Base-by-base conservation (phyloP, 345 rosid genomes). In the Camelina hispida region DNA sequence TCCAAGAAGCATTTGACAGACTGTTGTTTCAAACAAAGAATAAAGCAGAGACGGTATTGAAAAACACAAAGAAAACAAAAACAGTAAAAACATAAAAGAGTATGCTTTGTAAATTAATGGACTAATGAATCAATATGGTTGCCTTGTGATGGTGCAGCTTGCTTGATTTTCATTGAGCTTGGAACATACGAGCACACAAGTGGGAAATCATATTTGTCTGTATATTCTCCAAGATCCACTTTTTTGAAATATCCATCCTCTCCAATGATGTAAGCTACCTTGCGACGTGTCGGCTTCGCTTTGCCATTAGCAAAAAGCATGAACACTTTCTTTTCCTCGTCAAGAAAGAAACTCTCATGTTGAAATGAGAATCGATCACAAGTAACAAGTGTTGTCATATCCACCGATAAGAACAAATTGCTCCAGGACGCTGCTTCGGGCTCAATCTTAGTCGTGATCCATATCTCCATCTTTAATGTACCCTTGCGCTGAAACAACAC, bases 231-330 rank as follows among this genome's bases (percentile, higher is more conserved):
- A 13, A 42, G n/a, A 13, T 42, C 47, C 47, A 13, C 47, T 12
- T 42, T 13, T 42, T 42, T 42, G 6, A 42, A 13, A 42, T 42
- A 42, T 42, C n/a, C 47, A 42, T 42, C n/a, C 47, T 42, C 18
- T n/a, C 50, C 50, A 46, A 2, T 46, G 50, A 46, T n/a, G n/a
- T 46, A 56, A 69, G 44, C 73, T 6, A 57, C 17, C 30, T 28
- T 42, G 15, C 25, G 25, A 23, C 40, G 25, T 30, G 0, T 42
- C 4, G 7, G 7, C 48, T 17, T 17, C 3, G 17, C 51, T 53
- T 30, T 40, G 35, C 13, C 48, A 43, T 6, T 17, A 69, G 28
- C 54, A 25, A 68, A 22, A 68, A 68, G 42, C 28, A 68, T 51
- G 5, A 25, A 40, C 7, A 54, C 22, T 2, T 53, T 23, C 25